A percentile compares a stretch with the other conserved stretches of the same genome.
Conservation (phyloP, 345 rosid genomes). For the Lepidium didymum region DNA sequence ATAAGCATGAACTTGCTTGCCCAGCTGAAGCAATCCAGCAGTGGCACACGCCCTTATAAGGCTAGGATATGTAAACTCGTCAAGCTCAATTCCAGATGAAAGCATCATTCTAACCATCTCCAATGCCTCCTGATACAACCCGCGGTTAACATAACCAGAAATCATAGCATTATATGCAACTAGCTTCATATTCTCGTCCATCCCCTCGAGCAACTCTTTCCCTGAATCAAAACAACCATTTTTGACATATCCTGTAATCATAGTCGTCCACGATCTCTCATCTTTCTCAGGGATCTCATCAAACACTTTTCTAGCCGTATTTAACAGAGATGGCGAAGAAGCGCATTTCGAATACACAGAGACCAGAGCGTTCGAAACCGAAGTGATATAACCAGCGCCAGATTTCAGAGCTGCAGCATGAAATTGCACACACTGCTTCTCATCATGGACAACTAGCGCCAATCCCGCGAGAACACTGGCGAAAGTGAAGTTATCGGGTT, state of each 20-base stretch:
- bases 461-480: conserved; percentile 23
- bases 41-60: conserved; percentile 31
- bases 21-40: conserved; percentile 23
- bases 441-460: conserved; percentile 16
- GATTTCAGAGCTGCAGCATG: conserved; percentile 30
- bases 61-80: conserved; percentile 33
- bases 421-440: conserved; percentile 27
- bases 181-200: conserved; percentile 24
- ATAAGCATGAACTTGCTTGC: conserved; percentile 30
- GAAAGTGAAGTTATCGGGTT: conserved; percentile 32
- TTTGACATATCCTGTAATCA: conserved; percentile 29
- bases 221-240: conserved; percentile 26
- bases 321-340: conserved; percentile 6
- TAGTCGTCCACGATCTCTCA: conserved; percentile 36
- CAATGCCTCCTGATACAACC: conserved; percentile 24
- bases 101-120: conserved; percentile 29
- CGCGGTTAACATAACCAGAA: conserved; percentile 32
- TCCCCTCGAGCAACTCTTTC: conserved; percentile 12
- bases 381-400: conserved; percentile 24
- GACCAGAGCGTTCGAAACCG: conserved; percentile 26
- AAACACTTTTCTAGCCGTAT: conserved; percentile 24
- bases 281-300: conserved; percentile 31
- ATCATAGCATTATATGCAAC: conserved; percentile 32
- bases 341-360: conserved; percentile 27
- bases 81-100: conserved; percentile 24